Evolutionary conservation across 495 filamentous ascomycete species (phyloP).

Genomic region (Friedmanniomyces endolithicus): DNA sequence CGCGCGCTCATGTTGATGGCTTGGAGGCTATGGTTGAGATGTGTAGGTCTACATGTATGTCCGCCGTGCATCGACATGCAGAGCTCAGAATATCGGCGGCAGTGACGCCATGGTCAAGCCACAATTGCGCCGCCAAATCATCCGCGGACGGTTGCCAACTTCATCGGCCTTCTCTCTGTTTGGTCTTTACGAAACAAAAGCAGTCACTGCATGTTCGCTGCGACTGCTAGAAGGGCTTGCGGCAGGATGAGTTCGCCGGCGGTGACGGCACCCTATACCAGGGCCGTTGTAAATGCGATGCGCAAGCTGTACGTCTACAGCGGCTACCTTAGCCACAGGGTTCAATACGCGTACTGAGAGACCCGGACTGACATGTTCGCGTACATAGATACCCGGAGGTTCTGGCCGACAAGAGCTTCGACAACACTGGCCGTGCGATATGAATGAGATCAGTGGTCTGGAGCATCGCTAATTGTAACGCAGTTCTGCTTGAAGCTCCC

Average conservation of each 20-base stretch:
- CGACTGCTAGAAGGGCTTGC: slow-evolving; percentile 18
- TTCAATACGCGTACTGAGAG: slow-evolving; percentile 38
- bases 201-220: slow-evolving; percentile 16
- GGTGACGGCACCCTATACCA: slow-evolving; percentile 54
- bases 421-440: slow-evolving; percentile 73
- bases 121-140: background rate
- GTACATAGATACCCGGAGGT: slow-evolving; percentile 66
- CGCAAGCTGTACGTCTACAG: slow-evolving; percentile 54
- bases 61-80: no score
- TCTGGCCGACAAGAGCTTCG: slow-evolving; percentile 80
- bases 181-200: background rate
- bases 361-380: slow-evolving; percentile 67
- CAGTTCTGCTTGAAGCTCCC: slow-evolving; percentile 69
- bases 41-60: no score
- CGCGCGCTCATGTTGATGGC: slow-evolving; percentile 22
- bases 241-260: slow-evolving; percentile 23
- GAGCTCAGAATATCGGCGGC: background rate
- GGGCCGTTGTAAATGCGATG: slow-evolving; percentile 69
- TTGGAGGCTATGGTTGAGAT: background rate
- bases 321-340: no score
- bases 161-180: background rate
- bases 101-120: background rate
- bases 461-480: background rate
- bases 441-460: background rate
- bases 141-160: background rate